phyloP scores from a whole-genome alignment of 2,329 filamentous ascomycete species.

The Sphaceloma murrayae region DNA sequence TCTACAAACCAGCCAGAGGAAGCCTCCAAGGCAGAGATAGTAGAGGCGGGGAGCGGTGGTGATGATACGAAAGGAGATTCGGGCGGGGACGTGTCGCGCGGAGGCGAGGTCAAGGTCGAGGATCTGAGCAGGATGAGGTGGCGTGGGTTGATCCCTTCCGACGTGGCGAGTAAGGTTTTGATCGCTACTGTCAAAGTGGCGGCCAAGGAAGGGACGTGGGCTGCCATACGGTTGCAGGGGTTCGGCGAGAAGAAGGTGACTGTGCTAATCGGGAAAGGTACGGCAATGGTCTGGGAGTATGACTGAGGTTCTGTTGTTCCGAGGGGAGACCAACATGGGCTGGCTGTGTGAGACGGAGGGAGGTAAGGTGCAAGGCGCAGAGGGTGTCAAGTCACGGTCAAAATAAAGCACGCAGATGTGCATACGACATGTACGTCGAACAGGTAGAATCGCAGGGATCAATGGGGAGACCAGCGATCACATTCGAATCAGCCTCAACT shows the following conservation, averaged over 20 bases:
- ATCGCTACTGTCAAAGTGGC: conserved; percentile 23
- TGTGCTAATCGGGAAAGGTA: conserved; percentile 23
- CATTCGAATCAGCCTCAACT: too few species aligned
- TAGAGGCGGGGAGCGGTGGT: too few species aligned
- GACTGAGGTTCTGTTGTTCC: not conserved
- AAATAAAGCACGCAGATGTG: too few species aligned
- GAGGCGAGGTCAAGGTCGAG: conserved; percentile 16
- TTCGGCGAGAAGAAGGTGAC: conserved; percentile 27
- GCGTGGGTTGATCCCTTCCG: conserved; percentile 35
- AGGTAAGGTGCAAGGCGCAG: too few species aligned
- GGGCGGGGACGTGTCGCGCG: too few species aligned
- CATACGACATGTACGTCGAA: too few species aligned
- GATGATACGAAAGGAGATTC: conserved; percentile 1
- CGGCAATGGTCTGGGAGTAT: conserved; percentile 29
- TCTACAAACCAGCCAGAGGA: not conserved
- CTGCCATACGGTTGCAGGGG: conserved; percentile 24
- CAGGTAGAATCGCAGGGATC: too few species aligned
- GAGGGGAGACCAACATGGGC: too few species aligned
- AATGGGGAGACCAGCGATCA: too few species aligned
- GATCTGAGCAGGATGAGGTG: conserved; percentile 33
- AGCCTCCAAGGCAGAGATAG: too few species aligned
- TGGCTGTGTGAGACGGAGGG: too few species aligned
- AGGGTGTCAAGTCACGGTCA: too few species aligned
- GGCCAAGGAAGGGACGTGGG: conserved; percentile 24
- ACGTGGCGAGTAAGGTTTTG: conserved; percentile 27